Base-by-base conservation (phyloP, 441 rosid genomes). In the Hypseocharis bilobata region DNA sequence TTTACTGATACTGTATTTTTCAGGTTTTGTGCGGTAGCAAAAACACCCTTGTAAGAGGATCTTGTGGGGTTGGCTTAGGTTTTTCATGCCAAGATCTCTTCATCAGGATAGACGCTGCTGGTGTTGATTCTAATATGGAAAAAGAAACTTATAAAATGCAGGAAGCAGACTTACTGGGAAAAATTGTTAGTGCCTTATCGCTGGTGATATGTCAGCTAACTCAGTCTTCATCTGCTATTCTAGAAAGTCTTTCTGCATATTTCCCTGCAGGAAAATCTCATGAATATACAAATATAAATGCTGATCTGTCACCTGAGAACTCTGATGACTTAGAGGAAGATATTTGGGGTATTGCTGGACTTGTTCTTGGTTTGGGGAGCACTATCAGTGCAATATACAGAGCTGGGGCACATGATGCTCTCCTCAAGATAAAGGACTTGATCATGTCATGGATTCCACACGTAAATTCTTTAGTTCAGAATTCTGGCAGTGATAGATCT, bases 51-150 rank as follows among this genome's bases (percentile, higher is more conserved):
- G 94, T 90, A 58, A 92, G 81, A 82, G 98, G 98, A 75, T 92
- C 96, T 29, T 92, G 96, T 75, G 98, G 89, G 44, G 70, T 92
- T 78, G 96, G 96, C 77, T 82, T 90, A 76, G 98, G 96, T 42
- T 85, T 85, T 76, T 75, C 91, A 72, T 84, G 92, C 80, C 89
- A 92, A 79, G 92, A 83, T 73, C 91, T 92, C 67, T 84, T 88
- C 58, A 79, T 80, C 40, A 72, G 87, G 73, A 76, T 69, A 60
- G 85, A 76, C 72, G 70, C 79, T 73, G 68, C 82, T 70, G 84
- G 74, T 63, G 71, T 55, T 55, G 60, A 64, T 69, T 58, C 74
- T 75, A 75, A 66, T 69, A 38, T 65, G 52, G 88, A 84, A 64
- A 80, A 77, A 52, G 86, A 81, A 74, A 75, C 79, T 61, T 68